phyloP scores from a whole-genome alignment of 441 rosid species.

The Macaranga tanarius region DNA sequence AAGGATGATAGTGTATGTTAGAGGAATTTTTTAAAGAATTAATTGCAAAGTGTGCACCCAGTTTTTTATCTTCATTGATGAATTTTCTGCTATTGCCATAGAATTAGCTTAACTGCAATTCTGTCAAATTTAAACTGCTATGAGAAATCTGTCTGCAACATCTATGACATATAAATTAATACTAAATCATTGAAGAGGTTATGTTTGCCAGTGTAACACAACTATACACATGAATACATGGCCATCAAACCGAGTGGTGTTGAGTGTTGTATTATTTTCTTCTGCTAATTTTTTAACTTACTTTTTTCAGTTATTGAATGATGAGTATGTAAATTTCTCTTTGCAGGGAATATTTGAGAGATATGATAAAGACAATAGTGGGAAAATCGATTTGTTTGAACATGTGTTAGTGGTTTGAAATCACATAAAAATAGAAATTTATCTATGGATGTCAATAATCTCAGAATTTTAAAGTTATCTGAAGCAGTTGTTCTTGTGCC shows the following conservation, averaged over 20 bases:
- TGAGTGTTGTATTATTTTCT: not conserved
- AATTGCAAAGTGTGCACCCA: not conserved
- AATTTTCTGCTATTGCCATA: not conserved
- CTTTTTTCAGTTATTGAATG: not conserved
- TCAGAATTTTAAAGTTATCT: not conserved
- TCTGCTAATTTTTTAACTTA: not conserved
- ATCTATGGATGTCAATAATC: not conserved
- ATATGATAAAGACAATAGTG: slow-evolving; percentile 66
- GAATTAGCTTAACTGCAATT: not conserved
- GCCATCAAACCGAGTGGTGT: too few relatives aligned
- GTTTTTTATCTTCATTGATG: not conserved
- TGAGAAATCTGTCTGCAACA: too few relatives aligned
- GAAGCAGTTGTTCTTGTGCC: not conserved
- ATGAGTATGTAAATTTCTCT: not conserved
- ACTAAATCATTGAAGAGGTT: too few relatives aligned
- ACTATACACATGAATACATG: too few relatives aligned
- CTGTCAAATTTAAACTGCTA: too few relatives aligned
- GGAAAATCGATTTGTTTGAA: slow-evolving; percentile 54
- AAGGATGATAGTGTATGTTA: not conserved
- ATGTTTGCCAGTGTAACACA: too few relatives aligned
- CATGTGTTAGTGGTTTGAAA: slow-evolving; percentile 10
- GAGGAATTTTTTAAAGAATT: not conserved
- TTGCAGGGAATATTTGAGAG: slow-evolving; percentile 61
- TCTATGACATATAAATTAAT: too few relatives aligned
- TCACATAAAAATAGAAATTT: not conserved